Conservation (phyloP, 1,284 basidiomycete species). For the Wolfiporia cocos region DNA sequence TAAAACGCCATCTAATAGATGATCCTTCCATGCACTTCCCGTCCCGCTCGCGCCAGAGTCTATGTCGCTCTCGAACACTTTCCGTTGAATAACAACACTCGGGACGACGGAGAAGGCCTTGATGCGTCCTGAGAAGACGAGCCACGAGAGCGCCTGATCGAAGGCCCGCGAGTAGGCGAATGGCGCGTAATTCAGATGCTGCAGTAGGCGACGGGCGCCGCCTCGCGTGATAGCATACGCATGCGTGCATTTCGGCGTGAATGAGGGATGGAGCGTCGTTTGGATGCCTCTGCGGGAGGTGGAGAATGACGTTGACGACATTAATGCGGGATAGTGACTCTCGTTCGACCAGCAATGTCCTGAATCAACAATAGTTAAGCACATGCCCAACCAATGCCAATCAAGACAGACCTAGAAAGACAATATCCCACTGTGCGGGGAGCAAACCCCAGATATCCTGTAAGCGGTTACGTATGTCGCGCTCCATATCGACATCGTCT, state of each 20-base stretch:
- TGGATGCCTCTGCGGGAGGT: neutral
- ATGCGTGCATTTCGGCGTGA: constrained; percentile 61
- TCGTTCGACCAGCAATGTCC: constrained; percentile 76
- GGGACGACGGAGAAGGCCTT: constrained; percentile 59
- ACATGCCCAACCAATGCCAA: neutral
- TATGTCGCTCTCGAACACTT: constrained; percentile 48
- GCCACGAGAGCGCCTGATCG: constrained; percentile 69
- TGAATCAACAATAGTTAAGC: too few relatives aligned
- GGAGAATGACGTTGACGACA: constrained; percentile 7
- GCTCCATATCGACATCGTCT: constrained; percentile 79
- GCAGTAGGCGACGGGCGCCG: constrained; percentile 49
- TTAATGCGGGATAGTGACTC: constrained; percentile 27
- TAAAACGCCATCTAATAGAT: constrained; percentile 44
- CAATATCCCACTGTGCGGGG: constrained; percentile 67
- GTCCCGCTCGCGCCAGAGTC: constrained; percentile 30
- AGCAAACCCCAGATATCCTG: constrained; percentile 46
- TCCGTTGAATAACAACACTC: constrained; percentile 57
- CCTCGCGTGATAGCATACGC: constrained; percentile 51
- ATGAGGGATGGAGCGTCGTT: constrained; percentile 43
- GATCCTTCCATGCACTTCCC: constrained; percentile 52
- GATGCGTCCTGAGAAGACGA: constrained; percentile 49
- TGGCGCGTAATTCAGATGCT: constrained; percentile 48
- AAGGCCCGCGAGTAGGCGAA: constrained; percentile 76
- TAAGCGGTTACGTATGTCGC: constrained; percentile 49
- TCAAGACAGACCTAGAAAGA: constrained; percentile 55